These are phyloP conservation scores for Logfia minima DNA, from an alignment of 129 eudicot genomes.

Conservation along the genomic window DNA sequence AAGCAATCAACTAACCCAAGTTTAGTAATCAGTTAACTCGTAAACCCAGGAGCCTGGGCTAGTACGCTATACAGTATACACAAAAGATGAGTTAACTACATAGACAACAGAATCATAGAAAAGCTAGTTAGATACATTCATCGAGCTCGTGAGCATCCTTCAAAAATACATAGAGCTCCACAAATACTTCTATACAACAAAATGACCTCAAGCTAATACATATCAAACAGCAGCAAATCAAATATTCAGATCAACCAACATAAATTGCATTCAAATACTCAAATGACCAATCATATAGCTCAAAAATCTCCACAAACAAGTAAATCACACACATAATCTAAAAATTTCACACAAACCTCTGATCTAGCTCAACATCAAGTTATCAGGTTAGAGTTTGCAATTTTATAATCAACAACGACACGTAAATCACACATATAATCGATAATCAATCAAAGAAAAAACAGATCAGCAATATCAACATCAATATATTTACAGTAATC, in stretches of 20 bases:
- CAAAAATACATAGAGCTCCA: neutral
- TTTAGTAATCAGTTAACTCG: neutral
- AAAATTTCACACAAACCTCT: constrained; percentile 6
- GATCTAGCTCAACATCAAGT: constrained; percentile 31
- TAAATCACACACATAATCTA: constrained; percentile 6
- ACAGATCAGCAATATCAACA: constrained; percentile 27
- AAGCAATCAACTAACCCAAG: neutral
- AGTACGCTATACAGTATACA: no score
- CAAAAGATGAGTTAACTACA: neutral
- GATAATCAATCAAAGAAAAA: constrained; percentile 13
- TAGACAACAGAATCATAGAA: neutral
- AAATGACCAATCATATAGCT: constrained; percentile 1
- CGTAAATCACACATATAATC: constrained; percentile 21
- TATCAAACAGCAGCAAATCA: neutral
- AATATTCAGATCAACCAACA: neutral
- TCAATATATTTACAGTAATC: constrained; percentile 13
- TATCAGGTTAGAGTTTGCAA: neutral
- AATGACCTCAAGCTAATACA: neutral
- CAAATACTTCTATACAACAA: neutral
- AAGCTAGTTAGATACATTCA: neutral
- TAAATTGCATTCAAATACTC: neutral
- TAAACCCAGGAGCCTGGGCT: no score
- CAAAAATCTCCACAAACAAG: neutral
- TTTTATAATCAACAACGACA: constrained; percentile 15
- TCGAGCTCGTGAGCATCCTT: neutral